Percentiles rank a stretch among this genome's conserved stretches.
Conservation (phyloP, 140 eudicot genomes). For the Anethum foeniculum region DNA sequence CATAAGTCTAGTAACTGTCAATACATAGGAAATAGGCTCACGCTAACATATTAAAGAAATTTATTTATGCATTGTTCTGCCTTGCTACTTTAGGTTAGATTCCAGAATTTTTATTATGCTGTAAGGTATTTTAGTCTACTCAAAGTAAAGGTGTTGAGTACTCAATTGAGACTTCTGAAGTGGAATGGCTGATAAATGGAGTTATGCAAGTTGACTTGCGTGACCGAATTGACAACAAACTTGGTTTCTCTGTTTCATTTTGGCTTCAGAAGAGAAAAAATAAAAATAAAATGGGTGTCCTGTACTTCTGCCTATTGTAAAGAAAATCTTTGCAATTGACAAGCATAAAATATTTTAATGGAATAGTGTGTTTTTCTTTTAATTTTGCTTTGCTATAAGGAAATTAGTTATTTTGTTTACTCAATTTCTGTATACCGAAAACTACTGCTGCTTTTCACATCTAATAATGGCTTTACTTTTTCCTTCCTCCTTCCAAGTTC, state of each 20-base stretch:
- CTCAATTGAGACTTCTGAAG: neutral
- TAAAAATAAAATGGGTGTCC: neutral
- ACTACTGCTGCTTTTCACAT: neutral
- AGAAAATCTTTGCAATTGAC: neutral
- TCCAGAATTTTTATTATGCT: too few species aligned
- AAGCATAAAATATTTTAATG: neutral
- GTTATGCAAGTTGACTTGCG: neutral
- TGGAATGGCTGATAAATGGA: neutral
- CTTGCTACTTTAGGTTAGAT: neutral
- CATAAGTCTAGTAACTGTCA: too few species aligned
- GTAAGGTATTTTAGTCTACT: neutral
- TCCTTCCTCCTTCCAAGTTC: constrained; percentile 36
- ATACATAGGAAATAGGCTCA: neutral
- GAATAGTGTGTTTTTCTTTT: neutral
- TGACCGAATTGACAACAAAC: neutral
- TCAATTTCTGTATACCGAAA: neutral
- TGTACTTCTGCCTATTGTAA: neutral
- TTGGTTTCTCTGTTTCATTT: neutral
- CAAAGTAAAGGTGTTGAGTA: neutral
- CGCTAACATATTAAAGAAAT: neutral
- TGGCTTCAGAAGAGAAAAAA: neutral
- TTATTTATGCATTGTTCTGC: neutral
- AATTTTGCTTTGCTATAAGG: neutral
- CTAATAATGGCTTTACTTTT: constrained; percentile 14
- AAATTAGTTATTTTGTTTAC: neutral